Evolutionary conservation across 2,329 filamentous ascomycete species (phyloP).

Genomic region (Colletotrichum gloeosporioides): DNA sequence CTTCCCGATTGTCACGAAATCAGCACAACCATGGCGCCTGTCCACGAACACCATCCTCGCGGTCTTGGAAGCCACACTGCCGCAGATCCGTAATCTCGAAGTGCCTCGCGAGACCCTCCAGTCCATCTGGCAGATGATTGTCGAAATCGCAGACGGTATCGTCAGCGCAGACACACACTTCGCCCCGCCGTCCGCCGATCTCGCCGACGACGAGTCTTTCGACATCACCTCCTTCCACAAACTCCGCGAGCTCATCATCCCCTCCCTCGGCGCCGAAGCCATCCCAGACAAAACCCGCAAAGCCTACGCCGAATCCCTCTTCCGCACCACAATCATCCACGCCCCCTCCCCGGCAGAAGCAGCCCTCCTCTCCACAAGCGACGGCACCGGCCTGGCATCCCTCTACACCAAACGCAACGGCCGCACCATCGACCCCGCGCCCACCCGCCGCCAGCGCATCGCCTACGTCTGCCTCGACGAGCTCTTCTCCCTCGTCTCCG

Average conservation of each 20-base stretch:
- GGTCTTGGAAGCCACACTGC: conserved; percentile 71
- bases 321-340: conserved; percentile 84
- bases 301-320: conserved; percentile 77
- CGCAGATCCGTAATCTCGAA: conserved; percentile 58
- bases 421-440: conserved; percentile 71
- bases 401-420: conserved; percentile 73
- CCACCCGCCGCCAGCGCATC: conserved; percentile 73
- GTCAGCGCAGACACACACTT: conserved; percentile 65
- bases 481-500: conserved; percentile 71
- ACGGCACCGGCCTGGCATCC: conserved; percentile 58
- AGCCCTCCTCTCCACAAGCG: conserved; percentile 57
- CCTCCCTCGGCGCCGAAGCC: conserved; percentile 68
- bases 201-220: conserved; percentile 76
- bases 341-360: conserved; percentile 59
- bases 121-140: conserved; percentile 73
- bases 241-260: conserved; percentile 75
- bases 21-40: conserved; percentile 77
- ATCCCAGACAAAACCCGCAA: conserved; percentile 73
- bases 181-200: conserved; percentile 48
- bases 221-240: conserved; percentile 78
- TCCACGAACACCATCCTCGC: conserved; percentile 75
- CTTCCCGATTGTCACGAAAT: conserved; percentile 75
- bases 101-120: conserved; percentile 52
- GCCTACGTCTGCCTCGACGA: conserved; percentile 82
- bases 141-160: conserved; percentile 71